Conservation (phyloP, 495 filamentous ascomycete species). For the Durotheca rogersii region DNA sequence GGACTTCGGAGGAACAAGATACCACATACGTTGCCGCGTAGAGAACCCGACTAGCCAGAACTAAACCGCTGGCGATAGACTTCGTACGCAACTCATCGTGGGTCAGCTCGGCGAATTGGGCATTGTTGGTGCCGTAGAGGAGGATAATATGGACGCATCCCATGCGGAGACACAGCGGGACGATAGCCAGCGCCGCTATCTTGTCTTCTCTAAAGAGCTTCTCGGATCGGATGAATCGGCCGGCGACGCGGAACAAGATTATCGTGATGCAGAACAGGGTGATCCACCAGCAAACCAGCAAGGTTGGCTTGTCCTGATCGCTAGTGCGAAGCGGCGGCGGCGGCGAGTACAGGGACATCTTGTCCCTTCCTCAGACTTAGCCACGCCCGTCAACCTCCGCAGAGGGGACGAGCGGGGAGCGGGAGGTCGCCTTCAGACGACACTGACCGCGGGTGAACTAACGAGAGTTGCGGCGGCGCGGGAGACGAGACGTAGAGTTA, state of each 20-base stretch:
- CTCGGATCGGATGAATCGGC: slow-evolving; percentile 79
- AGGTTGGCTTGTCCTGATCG: slow-evolving; percentile 67
- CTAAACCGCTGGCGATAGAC: slow-evolving; percentile 62
- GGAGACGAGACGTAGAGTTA: slow-evolving; percentile 1
- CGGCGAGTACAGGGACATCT: slow-evolving; percentile 56
- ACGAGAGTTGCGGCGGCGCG: slow-evolving; percentile 2
- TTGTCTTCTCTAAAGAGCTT: slow-evolving; percentile 84
- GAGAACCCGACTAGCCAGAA: slow-evolving; percentile 64
- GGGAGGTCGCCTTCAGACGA: slow-evolving; percentile 23
- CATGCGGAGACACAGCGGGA: slow-evolving; percentile 82
- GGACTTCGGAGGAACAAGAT: not conserved
- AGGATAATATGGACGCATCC: slow-evolving; percentile 82
- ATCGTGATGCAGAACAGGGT: slow-evolving; percentile 78
- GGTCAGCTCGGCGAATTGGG: slow-evolving; percentile 47
- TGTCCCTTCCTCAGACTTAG: slow-evolving; percentile 28
- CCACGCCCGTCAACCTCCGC: slow-evolving; percentile 62
- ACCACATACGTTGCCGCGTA: slow-evolving; percentile 67
- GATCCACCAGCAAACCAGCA: slow-evolving; percentile 94
- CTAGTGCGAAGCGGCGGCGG: slow-evolving; percentile 59
- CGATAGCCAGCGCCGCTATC: slow-evolving; percentile 73
- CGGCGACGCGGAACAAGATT: slow-evolving; percentile 72
- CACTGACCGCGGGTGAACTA: slow-evolving; percentile 13
- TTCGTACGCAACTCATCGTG: slow-evolving; percentile 51
- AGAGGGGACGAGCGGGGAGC: slow-evolving; percentile 58
- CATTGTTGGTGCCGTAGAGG: slow-evolving; percentile 86